Evolutionary conservation across 345 rosid species (phyloP).

Genomic region (Microcos paniculata): DNA sequence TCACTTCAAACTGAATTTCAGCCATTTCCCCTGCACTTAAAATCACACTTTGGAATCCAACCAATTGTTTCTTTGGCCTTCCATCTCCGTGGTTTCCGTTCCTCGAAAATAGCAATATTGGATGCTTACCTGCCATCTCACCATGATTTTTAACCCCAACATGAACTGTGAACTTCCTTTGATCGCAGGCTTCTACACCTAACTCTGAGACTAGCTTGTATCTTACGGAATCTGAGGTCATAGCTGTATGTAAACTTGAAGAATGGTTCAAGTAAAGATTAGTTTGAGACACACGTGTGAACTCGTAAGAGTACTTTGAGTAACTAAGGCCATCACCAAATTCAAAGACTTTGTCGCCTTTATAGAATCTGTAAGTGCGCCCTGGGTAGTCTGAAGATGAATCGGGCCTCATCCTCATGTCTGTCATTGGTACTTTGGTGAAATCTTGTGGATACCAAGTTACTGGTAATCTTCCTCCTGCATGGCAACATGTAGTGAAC

Average conservation of each 20-base stretch:
- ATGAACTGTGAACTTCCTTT: slow-evolving; percentile 38
- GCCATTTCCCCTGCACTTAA: slow-evolving; percentile 51
- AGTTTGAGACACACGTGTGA: slow-evolving; percentile 27
- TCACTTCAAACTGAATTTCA: slow-evolving; percentile 54
- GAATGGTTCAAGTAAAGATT: slow-evolving; percentile 41
- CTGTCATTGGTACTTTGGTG: slow-evolving; percentile 70
- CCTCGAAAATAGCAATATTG: slow-evolving; percentile 58
- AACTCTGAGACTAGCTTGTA: slow-evolving; percentile 48
- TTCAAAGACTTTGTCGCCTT: slow-evolving; percentile 58
- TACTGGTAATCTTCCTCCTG: slow-evolving; percentile 87
- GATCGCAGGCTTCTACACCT: slow-evolving; percentile 41
- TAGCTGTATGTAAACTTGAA: neutral
- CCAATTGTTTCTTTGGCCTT: slow-evolving; percentile 61
- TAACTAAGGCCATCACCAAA: slow-evolving; percentile 85
- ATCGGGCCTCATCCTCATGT: slow-evolving; percentile 82
- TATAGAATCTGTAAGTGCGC: slow-evolving; percentile 79
- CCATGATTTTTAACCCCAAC: slow-evolving; percentile 61
- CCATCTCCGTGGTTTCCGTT: slow-evolving; percentile 45
- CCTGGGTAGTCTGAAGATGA: slow-evolving; percentile 68
- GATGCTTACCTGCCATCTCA: slow-evolving; percentile 70
- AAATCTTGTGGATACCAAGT: slow-evolving; percentile 87
- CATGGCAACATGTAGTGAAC: slow-evolving; percentile 13
- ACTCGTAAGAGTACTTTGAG: slow-evolving; percentile 56
- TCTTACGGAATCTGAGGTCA: slow-evolving; percentile 20
- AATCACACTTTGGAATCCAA: slow-evolving; percentile 67